Base-by-base conservation (phyloP, 2,329 filamentous ascomycete genomes). In the Atkinsonella texensis region DNA sequence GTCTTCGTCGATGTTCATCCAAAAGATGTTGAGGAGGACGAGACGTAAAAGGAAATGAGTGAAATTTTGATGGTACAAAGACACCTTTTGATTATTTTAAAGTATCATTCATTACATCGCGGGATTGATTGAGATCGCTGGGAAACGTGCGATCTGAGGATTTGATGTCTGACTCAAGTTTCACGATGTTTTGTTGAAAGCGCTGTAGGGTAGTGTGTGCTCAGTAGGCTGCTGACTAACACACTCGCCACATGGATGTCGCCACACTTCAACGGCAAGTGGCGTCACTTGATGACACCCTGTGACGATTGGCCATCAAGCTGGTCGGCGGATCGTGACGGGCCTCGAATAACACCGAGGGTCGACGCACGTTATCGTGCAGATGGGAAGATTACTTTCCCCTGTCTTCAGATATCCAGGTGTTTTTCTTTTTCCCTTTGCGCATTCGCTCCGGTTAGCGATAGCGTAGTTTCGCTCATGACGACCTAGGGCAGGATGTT, bases 401-500 rank as follows among this genome's bases (percentile, higher is more conserved):
- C 23, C 11, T 23, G 15, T 41, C n/a, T 13, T 43, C 20, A 39
- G 8, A 44, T 10, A 31, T 17, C 15, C 43, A 4, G 18, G 15
- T 45, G 43, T 13, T 43, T 39, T 46, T 8, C 33, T 28, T 28
- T 8, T 46, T 8, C 20, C 5, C 7, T 28, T 18, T 23, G 18
- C 31, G 17, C 23, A 45, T 20, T 39, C 20, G 48, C 48, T 43
- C 31, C 39, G 32, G 48, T 35, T 38, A 45, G 41, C 48, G 48
- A 50, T 20, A 44, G 4, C 12, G 28, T 23, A 38, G 31, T 38
- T 20, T 1, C 31, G 10, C 39, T 33, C 43, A 50, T 50, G 52
- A 53, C 38, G 52, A 39, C 7, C 39, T 49, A 45, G 55, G 53
- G 15, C 55, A 66, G 52, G 40, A 69, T 68, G 66, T 52, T 61